phyloP scores from a whole-genome alignment of 257 asterid species.

The Solanum acaule region DNA sequence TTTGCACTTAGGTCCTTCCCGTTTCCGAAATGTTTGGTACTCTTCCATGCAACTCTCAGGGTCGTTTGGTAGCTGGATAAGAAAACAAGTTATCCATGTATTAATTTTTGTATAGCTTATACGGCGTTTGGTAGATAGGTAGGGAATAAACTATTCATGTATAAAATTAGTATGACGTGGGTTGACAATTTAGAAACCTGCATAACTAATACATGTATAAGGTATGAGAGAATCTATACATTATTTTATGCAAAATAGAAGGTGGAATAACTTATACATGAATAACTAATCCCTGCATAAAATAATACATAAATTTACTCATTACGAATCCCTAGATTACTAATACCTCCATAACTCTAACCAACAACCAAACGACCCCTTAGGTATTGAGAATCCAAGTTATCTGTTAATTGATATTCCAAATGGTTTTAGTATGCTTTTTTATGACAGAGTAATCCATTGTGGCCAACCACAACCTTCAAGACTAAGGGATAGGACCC shows the following conservation, averaged over 20 bases:
- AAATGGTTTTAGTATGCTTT: background rate
- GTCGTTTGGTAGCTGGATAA: background rate
- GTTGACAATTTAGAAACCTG: background rate
- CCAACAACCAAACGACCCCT: background rate
- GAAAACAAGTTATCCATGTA: background rate
- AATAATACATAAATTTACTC: background rate
- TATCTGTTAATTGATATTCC: background rate
- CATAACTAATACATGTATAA: background rate
- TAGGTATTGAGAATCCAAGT: background rate
- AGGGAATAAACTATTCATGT: background rate
- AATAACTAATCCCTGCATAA: background rate
- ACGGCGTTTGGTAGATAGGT: background rate
- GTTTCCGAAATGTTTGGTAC: background rate
- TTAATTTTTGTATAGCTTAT: background rate
- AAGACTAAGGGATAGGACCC: background rate
- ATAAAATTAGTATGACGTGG: background rate
- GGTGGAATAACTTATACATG: background rate
- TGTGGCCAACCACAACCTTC: background rate
- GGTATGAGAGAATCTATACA: background rate
- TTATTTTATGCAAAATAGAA: background rate
- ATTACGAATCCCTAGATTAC: background rate
- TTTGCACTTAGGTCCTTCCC: background rate
- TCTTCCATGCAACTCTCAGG: background rate
- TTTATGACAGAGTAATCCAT: background rate
- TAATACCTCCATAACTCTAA: background rate